Evolutionary conservation across 2,329 filamentous ascomycete genomes (phyloP), one percentile per base, ranked within the genome.

Genomic region (Xylariales sp.): DNA sequence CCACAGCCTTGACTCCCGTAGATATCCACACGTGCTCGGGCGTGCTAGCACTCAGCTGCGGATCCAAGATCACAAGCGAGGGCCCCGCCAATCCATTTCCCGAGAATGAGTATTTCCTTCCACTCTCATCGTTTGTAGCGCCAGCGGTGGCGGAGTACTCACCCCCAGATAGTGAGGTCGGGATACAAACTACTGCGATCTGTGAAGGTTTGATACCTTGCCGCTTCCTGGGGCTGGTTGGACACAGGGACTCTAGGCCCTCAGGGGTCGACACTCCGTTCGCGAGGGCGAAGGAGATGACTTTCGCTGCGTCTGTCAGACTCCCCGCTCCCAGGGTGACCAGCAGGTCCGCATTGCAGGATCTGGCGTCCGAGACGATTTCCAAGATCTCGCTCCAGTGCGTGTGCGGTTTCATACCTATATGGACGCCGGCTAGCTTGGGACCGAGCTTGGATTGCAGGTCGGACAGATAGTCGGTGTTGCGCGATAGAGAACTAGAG

Each of bases 301-400:
- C 60, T 53, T 80, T 80, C 0, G 74, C 74, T 0, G 62, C 73
- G 51, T 80, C 75, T 0, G 72, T 78, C n/a, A 79, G 52, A 34
- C 69, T 75, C 0, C 76, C 74, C 1, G 65, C 75, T 3, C 77
- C 75, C 2, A 80, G 53, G 0, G 75, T 79, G 9, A 80, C 54
- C 4, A 80, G 52, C 29, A 71, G 63, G 57, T 80, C 75, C 0
- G 65, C 65, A 4, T 64, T 41, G 6, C 50, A 51, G 0, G 50
- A 46, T 4, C 59, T 52, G 2, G 64, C 63, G 16, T 75, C 69
- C 1, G 59, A 50, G 1, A 66, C 60, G 19, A 76, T 63, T 31
- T 71, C 63, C 0, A 78, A 49, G 5, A 77, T 65, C 44, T 79
- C 70, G 1, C 66, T 65, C 64, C 71, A 77, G 4, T 70, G 63